Evolutionary conservation across 106 monocot species (phyloP), one percentile per base, ranked within the genome.

Genomic region (Hemerocallis citrina): DNA sequence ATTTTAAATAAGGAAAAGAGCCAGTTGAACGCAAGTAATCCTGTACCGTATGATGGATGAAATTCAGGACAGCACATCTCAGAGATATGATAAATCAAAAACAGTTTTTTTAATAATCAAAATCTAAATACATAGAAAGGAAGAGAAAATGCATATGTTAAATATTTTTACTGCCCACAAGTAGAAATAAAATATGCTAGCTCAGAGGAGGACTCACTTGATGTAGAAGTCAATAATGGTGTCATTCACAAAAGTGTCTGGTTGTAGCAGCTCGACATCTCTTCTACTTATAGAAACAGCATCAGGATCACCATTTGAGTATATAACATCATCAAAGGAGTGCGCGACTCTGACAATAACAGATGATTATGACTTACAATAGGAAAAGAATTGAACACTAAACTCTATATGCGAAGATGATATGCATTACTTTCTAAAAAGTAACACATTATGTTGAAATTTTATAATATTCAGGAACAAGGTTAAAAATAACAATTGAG

Each of bases 171-270:
- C n/a, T n/a, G n/a, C n/a, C n/a, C n/a, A n/a, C n/a, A n/a, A n/a
- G n/a, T n/a, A n/a, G n/a, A n/a, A n/a, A n/a, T n/a, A n/a, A n/a
- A n/a, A n/a, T n/a, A n/a, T n/a, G n/a, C n/a, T n/a, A n/a, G n/a
- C n/a, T n/a, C n/a, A n/a, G n/a, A n/a, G n/a, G n/a, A n/a, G 15
- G 6, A 70, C 83, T 83, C 79, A 92, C 92, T 92, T 92, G 43
- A 96, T 84, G 48, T 91, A 96, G 64, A 96, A 96, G 67, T 96
- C 96, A 65, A 96, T 96, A 31, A 96, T 85, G n/a, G 96, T 96
- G 33, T 96, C 96, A 68, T 96, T 96, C 54, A 96, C 72, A 63
- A 96, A 96, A 49, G 96, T 87, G 66, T 90, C 84, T 8, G 96
- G 96, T 57, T 91, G 79, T 45, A 96, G 59, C 20, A 91, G 64